Percentiles rank a stretch among this genome's conserved stretches.
These are phyloP conservation scores for Auriscalpium orientale DNA, from an alignment of 768 basidiomycete genomes.

Conservation along the genomic window DNA sequence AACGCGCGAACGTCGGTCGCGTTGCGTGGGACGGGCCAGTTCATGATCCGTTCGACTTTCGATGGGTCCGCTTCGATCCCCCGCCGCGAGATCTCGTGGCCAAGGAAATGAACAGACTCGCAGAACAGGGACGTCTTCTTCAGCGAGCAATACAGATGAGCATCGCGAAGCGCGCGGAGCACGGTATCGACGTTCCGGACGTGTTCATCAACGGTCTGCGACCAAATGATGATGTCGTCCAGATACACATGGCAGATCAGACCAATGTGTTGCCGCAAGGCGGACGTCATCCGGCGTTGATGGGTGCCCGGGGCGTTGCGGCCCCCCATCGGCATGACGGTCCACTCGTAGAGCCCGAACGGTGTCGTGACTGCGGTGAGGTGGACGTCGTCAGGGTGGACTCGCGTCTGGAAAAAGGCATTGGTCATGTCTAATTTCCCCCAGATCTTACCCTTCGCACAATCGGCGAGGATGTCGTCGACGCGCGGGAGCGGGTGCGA, in stretches of 20 bases:
- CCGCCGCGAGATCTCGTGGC: constrained; percentile 22
- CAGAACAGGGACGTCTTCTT: constrained; percentile 12
- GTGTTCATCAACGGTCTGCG: no score
- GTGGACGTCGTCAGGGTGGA: no score
- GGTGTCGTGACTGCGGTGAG: no score
- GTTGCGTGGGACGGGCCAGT: constrained; percentile 21
- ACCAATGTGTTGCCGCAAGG: no score
- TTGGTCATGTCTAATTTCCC: no score
- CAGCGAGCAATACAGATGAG: constrained; percentile 20
- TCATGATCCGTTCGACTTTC: constrained; percentile 21
- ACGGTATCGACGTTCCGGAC: constrained; percentile 13
- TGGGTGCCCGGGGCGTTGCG: no score
- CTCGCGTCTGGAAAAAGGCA: no score
- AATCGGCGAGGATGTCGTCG: constrained; percentile 23
- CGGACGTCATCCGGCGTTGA: background rate
- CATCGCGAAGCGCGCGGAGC: constrained; percentile 11
- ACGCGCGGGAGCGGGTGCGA: constrained; percentile 18
- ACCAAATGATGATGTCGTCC: no score
- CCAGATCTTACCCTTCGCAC: no score
- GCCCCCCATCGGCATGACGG: no score
- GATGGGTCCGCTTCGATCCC: constrained; percentile 20
- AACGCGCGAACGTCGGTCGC: constrained; percentile 2
- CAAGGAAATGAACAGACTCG: constrained; percentile 23
- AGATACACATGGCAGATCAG: no score
- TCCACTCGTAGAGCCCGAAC: no score